A percentile compares a stretch with the other conserved stretches of the same genome.
Evolutionary conservation across 23 red algal species (phyloP).

Genomic region (Gracilaria domingensis): DNA sequence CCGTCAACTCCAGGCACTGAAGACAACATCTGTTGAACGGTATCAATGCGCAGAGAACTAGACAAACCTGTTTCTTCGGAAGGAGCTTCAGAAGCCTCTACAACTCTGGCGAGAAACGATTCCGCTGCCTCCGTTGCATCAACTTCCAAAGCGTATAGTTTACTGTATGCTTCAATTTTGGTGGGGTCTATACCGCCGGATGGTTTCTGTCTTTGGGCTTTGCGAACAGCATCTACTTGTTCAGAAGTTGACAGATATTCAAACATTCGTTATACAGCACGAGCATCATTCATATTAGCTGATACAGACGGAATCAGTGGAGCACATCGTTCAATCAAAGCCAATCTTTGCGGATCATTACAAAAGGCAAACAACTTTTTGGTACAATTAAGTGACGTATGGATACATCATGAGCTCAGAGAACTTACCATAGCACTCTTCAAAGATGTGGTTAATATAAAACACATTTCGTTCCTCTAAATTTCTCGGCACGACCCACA

Average conservation of each 20-base stretch:
- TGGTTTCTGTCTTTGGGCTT: conserved; percentile 81
- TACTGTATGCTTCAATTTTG: conserved; percentile 60
- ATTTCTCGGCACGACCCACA: too few species aligned
- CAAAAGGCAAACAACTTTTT: conserved; percentile 98
- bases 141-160: conserved; percentile 87
- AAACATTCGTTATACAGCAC: conserved; percentile 95
- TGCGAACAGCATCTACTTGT: conserved; percentile 73
- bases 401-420: conserved; percentile 92
- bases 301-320: conserved; percentile 72
- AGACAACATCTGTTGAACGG: conserved; percentile 70
- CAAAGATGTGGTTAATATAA: conserved; percentile 83
- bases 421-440: conserved; percentile 88
- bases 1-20: conserved; percentile 97
- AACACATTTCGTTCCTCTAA: conserved; percentile 78
- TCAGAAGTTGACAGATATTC: conserved; percentile 83
- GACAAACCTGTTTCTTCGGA: conserved; percentile 44
- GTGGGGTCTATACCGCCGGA: conserved; percentile 77
- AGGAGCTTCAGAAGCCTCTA: conserved; percentile 39
- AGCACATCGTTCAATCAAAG: conserved; percentile 74
- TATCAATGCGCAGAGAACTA: conserved; percentile 68
- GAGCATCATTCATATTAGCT: conserved; percentile 93
- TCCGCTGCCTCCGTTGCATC: conserved; percentile 74
- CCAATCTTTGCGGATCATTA: conserved; percentile 82
- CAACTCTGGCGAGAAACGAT: conserved; percentile 34
- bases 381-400: conserved; percentile 95